A percentile compares a stretch with the other conserved stretches of the same genome.
phyloP scores from a whole-genome alignment of 1,139 yeast genomes.

The Sugiyamaella neomexicana region DNA sequence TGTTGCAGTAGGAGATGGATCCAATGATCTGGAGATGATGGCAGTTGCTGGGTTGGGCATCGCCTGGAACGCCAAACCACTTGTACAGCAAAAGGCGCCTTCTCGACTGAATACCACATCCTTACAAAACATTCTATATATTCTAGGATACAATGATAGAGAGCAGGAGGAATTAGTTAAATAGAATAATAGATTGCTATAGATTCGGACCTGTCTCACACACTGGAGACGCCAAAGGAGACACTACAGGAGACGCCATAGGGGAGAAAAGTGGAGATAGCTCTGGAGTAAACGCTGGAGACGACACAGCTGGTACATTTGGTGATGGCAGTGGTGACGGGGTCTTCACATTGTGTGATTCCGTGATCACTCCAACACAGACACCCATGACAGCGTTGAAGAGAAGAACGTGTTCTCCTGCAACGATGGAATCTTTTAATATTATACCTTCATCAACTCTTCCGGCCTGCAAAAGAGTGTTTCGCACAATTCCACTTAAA shows the following conservation, averaged over 20 bases:
- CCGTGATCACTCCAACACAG: slow-evolving; percentile 54
- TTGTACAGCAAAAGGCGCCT: slow-evolving; percentile 79
- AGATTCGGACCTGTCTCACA: not conserved
- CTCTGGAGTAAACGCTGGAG: not conserved
- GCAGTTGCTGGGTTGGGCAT: slow-evolving; percentile 86
- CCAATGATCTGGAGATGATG: slow-evolving; percentile 95
- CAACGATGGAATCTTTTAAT: slow-evolving; percentile 46
- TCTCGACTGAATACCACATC: slow-evolving; percentile 70
- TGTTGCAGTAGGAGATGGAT: slow-evolving; percentile 96
- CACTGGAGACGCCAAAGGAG: not conserved
- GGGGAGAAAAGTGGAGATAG: not conserved
- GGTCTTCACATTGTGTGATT: not conserved
- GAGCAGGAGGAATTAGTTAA: slow-evolving; percentile 41
- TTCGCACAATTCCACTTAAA: slow-evolving; percentile 80
- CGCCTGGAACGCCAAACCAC: slow-evolving; percentile 97
- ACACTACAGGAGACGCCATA: not conserved
- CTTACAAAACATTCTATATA: slow-evolving; percentile 71
- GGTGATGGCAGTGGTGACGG: not conserved
- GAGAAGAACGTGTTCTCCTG: slow-evolving; percentile 67
- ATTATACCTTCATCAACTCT: slow-evolving; percentile 58
- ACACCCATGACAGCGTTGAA: slow-evolving; percentile 88
- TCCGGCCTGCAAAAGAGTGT: slow-evolving; percentile 57
- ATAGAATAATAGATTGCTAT: not conserved
- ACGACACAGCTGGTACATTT: not conserved
- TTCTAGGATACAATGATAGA: slow-evolving; percentile 69